Evolutionary conservation across 805 yeast species (phyloP), one percentile per base, ranked within the genome.

Genomic region (Metschnikowia dekortorum): DNA sequence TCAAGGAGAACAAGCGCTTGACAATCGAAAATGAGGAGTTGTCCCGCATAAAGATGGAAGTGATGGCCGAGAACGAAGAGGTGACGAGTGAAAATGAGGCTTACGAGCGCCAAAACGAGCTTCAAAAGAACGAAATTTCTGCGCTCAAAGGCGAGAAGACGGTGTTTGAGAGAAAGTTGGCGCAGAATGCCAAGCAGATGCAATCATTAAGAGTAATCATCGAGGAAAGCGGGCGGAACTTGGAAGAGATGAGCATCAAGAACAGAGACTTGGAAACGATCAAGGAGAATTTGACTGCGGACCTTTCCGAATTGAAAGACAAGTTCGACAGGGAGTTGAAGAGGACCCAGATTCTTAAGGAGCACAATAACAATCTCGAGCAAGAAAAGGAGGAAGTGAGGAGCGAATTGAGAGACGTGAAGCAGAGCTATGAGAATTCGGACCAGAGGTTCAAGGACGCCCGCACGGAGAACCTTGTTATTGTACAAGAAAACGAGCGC

Each of bases 401-500:
- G 49, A 53, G 60, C n/a, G 79, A 74, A 47, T 57, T 74, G 31
- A 28, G 66, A 58, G 58, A 50, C 54, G 33, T 64, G 60, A 18
- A 61, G 59, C 28, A 50, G 58, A 16, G 61, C 58, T 46, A 76
- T 72, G 51, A 63, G 56, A 8, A 60, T 54, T 51, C 75, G 32
- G 60, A 58, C 37, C 48, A 47, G 26, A 47, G 69, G 46, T 73
- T 68, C 54, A 71, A 66, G 46, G 65, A 60, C 14, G 57, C 72
- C 33, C 62, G 82, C 52, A 78, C 78, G 41, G 81, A 81, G 42
- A 75, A 79, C 37, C 69, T 84, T 50, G 80, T 82, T 45, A 65
- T 83, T 4, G 67, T 73, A 26, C 89, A 87, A 63, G 94, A 87
- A 61, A 85, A 84, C 59, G 83, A 82, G 58, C 78, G 85, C 1